A percentile compares a stretch with the other conserved stretches of the same genome.
phyloP scores from a whole-genome alignment of 1,139 yeast genomes.

The Candida tetrigidarum region DNA sequence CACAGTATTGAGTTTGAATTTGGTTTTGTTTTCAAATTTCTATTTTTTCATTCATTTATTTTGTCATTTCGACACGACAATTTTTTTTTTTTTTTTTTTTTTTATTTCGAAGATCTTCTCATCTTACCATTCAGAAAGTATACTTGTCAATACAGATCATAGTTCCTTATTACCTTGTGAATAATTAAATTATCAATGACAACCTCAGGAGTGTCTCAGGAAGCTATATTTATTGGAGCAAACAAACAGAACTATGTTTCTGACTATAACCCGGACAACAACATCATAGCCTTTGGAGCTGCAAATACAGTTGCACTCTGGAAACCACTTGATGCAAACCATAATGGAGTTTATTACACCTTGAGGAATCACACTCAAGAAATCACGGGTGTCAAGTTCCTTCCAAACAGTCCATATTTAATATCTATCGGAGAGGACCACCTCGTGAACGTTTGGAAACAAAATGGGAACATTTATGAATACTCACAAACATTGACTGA shows the following conservation, averaged over 20 bases:
- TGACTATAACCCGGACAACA: constrained; percentile 48
- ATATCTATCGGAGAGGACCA: constrained; percentile 73
- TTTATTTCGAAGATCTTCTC: constrained; percentile 3
- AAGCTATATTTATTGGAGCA: constrained; percentile 78
- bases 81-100: constrained; percentile 1
- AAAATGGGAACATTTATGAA: constrained; percentile 19
- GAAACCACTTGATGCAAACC: constrained; percentile 52
- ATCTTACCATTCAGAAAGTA: too few relatives aligned
- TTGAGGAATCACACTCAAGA: constrained; percentile 62
- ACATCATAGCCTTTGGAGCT: constrained; percentile 76
- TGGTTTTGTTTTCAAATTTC: constrained; percentile 1
- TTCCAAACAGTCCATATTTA: constrained; percentile 50
- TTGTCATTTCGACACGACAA: neutral
- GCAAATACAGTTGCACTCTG: constrained; percentile 74
- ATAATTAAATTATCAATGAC: constrained; percentile 6
- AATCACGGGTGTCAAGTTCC: constrained; percentile 61
- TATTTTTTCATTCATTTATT: too few relatives aligned
- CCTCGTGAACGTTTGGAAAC: constrained; percentile 62
- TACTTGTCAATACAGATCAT: too few relatives aligned
- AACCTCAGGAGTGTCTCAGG: constrained; percentile 27
- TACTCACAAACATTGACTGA: constrained; percentile 40
- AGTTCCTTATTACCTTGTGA: too few relatives aligned
- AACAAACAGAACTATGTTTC: constrained; percentile 73
- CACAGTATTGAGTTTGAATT: neutral
- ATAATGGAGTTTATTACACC: constrained; percentile 55